phyloP scores from a whole-genome alignment of 78 protist genomes.

The Dictyostelium brefeldianum region DNA sequence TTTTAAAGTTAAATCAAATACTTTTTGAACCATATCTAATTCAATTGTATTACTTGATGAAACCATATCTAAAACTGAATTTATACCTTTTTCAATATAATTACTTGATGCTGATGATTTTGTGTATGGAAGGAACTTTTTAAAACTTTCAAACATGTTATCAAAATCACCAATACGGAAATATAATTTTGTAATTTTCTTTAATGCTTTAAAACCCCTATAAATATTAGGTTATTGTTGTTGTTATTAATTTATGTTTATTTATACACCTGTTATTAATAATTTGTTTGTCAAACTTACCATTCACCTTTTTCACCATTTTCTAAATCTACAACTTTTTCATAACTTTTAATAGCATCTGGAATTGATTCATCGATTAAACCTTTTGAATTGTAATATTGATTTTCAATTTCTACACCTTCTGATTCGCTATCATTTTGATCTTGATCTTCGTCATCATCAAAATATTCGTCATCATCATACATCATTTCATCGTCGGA shows the following conservation, averaged over 20 bases:
- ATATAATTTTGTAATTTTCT: conserved; percentile 77
- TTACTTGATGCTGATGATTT: conserved; percentile 84
- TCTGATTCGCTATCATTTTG: conserved; percentile 68
- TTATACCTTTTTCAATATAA: conserved; percentile 81
- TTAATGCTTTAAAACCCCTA: conserved; percentile 89
- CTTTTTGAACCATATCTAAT: conserved; percentile 59
- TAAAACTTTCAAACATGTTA: conserved; percentile 50
- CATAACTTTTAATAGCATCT: conserved; percentile 78
- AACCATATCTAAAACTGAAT: conserved; percentile 78
- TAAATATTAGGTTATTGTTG: not conserved
- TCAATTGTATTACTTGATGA: conserved; percentile 45
- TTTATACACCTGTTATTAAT: not conserved
- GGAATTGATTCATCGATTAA: conserved; percentile 72
- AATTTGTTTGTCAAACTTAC: conserved; percentile 15
- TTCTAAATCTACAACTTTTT: conserved; percentile 81
- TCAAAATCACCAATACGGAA: conserved; percentile 52
- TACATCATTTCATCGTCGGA: conserved; percentile 85
- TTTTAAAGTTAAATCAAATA: conserved; percentile 77
- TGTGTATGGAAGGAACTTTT: conserved; percentile 75
- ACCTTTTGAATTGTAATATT: conserved; percentile 87
- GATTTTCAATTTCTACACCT: conserved; percentile 84
- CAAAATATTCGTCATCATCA: conserved; percentile 75
- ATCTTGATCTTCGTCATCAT: conserved; percentile 76
- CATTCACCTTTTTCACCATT: conserved; percentile 84
- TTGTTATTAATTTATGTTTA: not conserved